These are phyloP conservation scores for Mallotus repandus DNA, from an alignment of 441 rosid genomes.

Conservation along the genomic window DNA sequence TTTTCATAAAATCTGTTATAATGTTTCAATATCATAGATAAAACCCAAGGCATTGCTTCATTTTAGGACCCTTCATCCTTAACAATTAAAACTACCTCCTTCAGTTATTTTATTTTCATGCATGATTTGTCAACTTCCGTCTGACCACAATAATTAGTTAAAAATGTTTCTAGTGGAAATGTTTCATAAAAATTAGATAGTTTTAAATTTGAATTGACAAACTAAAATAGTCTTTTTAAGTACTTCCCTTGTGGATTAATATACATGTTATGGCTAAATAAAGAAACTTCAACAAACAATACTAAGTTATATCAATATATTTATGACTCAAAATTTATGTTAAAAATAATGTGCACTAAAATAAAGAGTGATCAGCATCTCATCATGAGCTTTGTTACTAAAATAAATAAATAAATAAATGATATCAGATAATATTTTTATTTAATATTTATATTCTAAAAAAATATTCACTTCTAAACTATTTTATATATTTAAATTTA, in stretches of 20 bases:
- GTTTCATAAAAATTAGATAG: neutral
- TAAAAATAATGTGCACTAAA: too few species aligned
- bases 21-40: neutral
- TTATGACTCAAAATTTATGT: too few species aligned
- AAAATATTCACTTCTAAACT: too few species aligned
- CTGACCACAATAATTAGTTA: neutral
- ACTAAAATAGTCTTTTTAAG: neutral
- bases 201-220: neutral
- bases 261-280: neutral
- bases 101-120: neutral
- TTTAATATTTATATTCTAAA: too few species aligned
- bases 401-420: too few species aligned
- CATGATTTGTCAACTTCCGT: neutral
- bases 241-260: neutral
- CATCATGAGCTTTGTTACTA: too few species aligned
- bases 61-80: neutral
- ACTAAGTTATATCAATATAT: too few species aligned
- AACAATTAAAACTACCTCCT: neutral
- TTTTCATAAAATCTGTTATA: too few species aligned
- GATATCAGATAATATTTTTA: too few species aligned
- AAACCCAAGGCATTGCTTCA: conserved; percentile 3
- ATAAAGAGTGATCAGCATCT: too few species aligned
- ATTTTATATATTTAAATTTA: too few species aligned
- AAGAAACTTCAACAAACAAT: neutral
- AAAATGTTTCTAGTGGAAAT: neutral